Conservation (phyloP, 2,329 filamentous ascomycete genomes). For the Stachybotrys echinatus region DNA sequence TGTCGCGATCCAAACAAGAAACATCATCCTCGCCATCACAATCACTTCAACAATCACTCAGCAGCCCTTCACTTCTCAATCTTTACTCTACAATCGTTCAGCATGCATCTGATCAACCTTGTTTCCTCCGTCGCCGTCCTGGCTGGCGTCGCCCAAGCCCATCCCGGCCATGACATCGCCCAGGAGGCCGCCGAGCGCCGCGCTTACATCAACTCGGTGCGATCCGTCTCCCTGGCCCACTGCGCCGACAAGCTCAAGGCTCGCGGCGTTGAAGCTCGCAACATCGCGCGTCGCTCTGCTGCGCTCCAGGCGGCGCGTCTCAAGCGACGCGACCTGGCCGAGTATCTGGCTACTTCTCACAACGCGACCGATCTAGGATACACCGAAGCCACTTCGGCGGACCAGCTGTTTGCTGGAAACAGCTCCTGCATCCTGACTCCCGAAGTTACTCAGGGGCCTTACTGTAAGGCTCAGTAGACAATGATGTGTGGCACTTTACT, state of each 20-base stretch:
- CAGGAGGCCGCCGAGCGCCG: constrained; percentile 45
- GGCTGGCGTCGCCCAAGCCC: constrained; percentile 21
- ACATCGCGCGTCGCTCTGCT: constrained; percentile 36
- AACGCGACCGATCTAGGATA: constrained; percentile 30
- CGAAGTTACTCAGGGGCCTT: constrained; percentile 45
- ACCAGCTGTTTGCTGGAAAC: constrained; percentile 30
- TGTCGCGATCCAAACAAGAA: background rate
- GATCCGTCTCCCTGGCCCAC: constrained; percentile 37
- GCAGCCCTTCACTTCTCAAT: background rate
- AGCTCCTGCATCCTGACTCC: constrained; percentile 42
- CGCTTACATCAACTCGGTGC: constrained; percentile 30
- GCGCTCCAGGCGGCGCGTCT: constrained; percentile 34
- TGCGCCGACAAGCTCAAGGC: constrained; percentile 41
- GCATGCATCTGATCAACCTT: background rate
- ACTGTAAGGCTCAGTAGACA: constrained; percentile 21
- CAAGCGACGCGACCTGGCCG: constrained; percentile 25
- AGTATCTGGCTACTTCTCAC: constrained; percentile 24
- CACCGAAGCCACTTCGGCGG: constrained; percentile 20
- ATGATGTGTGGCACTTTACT: background rate
- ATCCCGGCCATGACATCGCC: constrained; percentile 43
- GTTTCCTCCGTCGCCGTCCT: background rate
- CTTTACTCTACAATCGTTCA: background rate
- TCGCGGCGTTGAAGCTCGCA: constrained; percentile 38
- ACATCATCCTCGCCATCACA: background rate
- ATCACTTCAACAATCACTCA: background rate